These are phyloP conservation scores for Rhododendron ovatum DNA, from an alignment of 148 eudicot species.

Conservation along the genomic window DNA sequence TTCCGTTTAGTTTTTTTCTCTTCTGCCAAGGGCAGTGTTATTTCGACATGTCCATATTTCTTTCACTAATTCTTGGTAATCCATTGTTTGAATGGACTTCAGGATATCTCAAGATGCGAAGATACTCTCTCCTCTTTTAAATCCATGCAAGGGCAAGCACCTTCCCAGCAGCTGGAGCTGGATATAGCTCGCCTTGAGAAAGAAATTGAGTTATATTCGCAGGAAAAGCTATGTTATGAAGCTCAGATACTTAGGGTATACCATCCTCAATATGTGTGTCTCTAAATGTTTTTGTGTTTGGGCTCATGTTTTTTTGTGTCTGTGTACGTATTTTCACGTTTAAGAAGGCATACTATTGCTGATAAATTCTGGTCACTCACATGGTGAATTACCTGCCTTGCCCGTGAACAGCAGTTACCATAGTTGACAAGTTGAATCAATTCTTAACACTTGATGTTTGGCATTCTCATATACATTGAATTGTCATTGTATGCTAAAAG, in stretches of 20 bases:
- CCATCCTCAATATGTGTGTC: not conserved
- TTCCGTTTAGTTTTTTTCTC: not conserved
- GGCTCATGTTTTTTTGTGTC: not conserved
- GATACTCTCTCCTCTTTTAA: constrained; percentile 64
- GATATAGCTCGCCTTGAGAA: constrained; percentile 81
- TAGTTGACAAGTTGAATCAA: not conserved
- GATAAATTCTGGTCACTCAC: not conserved
- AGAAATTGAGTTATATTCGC: constrained; percentile 64
- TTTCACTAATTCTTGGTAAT: not conserved
- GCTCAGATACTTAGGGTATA: constrained; percentile 93
- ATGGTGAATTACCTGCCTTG: not conserved
- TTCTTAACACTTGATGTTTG: not conserved
- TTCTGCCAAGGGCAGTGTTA: not conserved
- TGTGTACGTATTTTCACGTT: not conserved
- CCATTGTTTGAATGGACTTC: constrained; percentile 18
- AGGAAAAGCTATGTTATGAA: constrained; percentile 89
- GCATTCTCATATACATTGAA: not conserved
- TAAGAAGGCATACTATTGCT: not conserved
- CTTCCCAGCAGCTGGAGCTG: constrained; percentile 68
- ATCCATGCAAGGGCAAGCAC: constrained; percentile 79
- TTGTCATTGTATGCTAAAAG: not conserved
- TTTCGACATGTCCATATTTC: not conserved
- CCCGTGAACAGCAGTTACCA: not conserved
- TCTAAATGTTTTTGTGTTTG: not conserved
- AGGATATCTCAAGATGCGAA: constrained; percentile 91